A percentile compares a stretch with the other conserved stretches of the same genome.
These are phyloP conservation scores for Sodiomyces alkalinus DNA, from an alignment of 2,329 filamentous ascomycete genomes.

Conservation along the genomic window DNA sequence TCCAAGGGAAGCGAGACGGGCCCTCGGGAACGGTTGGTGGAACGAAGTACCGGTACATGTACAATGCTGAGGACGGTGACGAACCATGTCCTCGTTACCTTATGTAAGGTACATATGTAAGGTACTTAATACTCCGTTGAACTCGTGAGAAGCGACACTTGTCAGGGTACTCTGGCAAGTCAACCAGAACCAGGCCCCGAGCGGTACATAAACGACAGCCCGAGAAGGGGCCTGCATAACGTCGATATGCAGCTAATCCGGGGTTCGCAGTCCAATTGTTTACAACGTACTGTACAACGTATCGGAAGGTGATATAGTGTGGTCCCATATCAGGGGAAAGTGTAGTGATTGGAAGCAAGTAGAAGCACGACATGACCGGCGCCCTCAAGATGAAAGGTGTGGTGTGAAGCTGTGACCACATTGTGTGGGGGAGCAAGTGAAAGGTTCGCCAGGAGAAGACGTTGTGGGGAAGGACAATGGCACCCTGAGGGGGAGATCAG, in stretches of 20 bases:
- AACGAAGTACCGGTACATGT: no score
- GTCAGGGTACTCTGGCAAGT: background rate
- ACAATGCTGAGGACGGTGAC: background rate
- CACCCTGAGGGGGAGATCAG: background rate
- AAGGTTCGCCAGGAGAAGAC: background rate
- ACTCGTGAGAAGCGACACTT: background rate
- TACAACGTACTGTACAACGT: background rate
- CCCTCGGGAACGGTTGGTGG: no score
- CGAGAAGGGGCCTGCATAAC: no score
- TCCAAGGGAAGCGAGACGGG: no score
- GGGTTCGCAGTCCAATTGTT: no score
- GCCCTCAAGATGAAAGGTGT: background rate
- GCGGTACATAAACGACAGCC: background rate
- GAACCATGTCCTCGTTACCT: no score
- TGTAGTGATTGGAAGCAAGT: constrained; percentile 1
- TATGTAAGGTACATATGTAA: background rate
- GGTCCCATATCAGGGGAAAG: constrained; percentile 1
- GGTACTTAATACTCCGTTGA: background rate
- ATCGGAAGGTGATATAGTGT: constrained; percentile 1
- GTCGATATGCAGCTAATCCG: constrained; percentile 2
- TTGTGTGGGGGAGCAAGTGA: background rate
- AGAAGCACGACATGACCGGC: background rate
- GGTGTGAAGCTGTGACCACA: background rate
- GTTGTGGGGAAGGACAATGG: background rate
- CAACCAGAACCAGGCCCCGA: constrained; percentile 1